Evolutionary conservation across 2,329 filamentous ascomycete genomes (phyloP), one percentile per base, ranked within the genome.

Genomic region (Calonectria leucothoes): DNA sequence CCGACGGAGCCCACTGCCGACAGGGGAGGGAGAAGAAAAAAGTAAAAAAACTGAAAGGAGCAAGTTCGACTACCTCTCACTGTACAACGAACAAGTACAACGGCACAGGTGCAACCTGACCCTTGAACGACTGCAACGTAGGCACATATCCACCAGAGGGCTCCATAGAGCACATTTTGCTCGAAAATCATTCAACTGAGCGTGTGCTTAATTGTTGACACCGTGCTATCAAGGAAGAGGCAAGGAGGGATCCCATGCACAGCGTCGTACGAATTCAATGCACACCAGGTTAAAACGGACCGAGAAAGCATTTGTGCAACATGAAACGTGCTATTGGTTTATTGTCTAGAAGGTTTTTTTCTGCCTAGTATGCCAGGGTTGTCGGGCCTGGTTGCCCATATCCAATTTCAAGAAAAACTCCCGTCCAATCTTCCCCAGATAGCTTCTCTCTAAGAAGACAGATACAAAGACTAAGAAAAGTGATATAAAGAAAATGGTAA

Each of bases 11-110:
- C 39, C 63, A 11, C 23, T 67, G 25, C n/a, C 49, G 51, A 48
- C 31, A 49, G 51, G 39, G 42, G 29, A 66, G n/a, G n/a, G 49
- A 74, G 59, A 27, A 45, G 55, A 59, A 69, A 63, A 57, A 55
- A 59, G 27, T 29, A 29, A 55, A 61, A 52, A 27, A 7, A 15
- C 35, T 23, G 31, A 27, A 37, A 61, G 39, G 11, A 35, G 25
- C 25, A 49, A 48, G 29, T 33, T 33, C 45, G 33, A 72, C 69
- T 52, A 59, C 66, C 59, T 66, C 25, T 20, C 49, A 49, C 33
- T n/a, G 39, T 27, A 33, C 31, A 27, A 33, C 15, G 17, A 49
- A 42, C 10, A 39, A 59, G 14, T 33, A 15, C 31, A 37, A 59
- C 55, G n/a, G n/a, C 27, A 39, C 20, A n/a, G n/a, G n/a, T 23